These are phyloP conservation scores for Conidiobolus incongruus DNA, from an alignment of 371 early-diverging fungal species.

Conservation along the genomic window DNA sequence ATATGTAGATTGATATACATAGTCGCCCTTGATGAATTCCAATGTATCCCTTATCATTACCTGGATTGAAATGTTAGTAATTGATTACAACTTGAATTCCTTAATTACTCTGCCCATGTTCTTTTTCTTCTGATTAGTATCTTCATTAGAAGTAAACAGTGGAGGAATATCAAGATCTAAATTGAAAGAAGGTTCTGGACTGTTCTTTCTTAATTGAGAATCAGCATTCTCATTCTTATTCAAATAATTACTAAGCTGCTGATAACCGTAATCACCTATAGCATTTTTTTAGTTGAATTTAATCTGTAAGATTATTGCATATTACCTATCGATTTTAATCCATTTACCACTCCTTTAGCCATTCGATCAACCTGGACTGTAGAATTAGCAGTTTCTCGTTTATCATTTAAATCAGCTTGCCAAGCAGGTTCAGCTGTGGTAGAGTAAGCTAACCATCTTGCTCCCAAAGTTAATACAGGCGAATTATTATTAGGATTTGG, in stretches of 20 bases:
- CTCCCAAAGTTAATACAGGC: slow-evolving; percentile 28
- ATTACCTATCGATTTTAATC: slow-evolving; percentile 37
- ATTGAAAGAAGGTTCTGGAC: no score
- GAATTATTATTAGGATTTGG: slow-evolving; percentile 12
- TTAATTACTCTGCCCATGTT: no score
- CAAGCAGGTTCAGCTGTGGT: slow-evolving; percentile 16
- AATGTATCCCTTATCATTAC: slow-evolving; percentile 24
- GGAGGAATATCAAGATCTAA: no score
- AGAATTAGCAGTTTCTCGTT: neutral
- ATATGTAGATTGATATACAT: neutral
- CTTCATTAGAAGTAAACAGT: no score
- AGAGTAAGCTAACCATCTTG: slow-evolving; percentile 36
- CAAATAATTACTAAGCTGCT: neutral
- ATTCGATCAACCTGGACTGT: slow-evolving; percentile 11
- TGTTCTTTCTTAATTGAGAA: no score
- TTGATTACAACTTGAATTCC: no score
- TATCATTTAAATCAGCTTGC: slow-evolving; percentile 6
- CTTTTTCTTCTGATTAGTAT: no score
- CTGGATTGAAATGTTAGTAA: no score
- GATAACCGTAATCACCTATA: slow-evolving; percentile 3
- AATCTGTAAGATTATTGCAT: neutral
- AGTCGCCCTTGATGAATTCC: slow-evolving; percentile 10
- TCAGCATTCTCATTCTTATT: no score
- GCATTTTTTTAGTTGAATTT: no score
- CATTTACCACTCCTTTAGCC: slow-evolving; percentile 43